phyloP scores from a whole-genome alignment of 129 eudicot genomes.

The Flaveria brownii region DNA sequence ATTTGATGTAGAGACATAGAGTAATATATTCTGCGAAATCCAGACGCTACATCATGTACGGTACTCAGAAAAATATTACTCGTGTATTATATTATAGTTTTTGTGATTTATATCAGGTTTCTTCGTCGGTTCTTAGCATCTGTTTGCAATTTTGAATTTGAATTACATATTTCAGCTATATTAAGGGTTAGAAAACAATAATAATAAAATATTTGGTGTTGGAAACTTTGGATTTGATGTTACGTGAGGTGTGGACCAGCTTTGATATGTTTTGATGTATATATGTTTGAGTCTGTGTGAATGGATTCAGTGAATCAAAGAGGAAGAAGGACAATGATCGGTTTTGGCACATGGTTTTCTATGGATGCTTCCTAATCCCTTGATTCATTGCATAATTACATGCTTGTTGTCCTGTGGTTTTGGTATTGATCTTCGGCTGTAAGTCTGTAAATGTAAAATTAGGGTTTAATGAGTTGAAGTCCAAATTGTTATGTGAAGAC shows the following conservation, averaged over 20 bases:
- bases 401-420: slow-evolving; percentile 14
- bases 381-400: slow-evolving; percentile 30
- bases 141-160: neutral
- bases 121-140: slow-evolving; percentile 9
- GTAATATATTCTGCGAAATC: slow-evolving; percentile 15
- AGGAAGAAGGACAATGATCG: slow-evolving; percentile 58
- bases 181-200: neutral
- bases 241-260: slow-evolving; percentile 25
- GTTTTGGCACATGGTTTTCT: slow-evolving; percentile 62
- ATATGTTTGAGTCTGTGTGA: slow-evolving; percentile 20
- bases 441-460: slow-evolving; percentile 26
- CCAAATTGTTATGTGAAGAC: slow-evolving; percentile 24
- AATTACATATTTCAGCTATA: neutral
- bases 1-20: neutral
- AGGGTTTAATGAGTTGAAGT: neutral
- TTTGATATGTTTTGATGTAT: neutral
- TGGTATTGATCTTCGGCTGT: neutral
- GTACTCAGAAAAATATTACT: slow-evolving; percentile 14
- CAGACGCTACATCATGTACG: slow-evolving; percentile 37
- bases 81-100: neutral
- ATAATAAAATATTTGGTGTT: neutral
- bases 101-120: slow-evolving; percentile 6
- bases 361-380: slow-evolving; percentile 46
- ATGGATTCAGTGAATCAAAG: slow-evolving; percentile 30
- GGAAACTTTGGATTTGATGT: neutral